Conservation (phyloP, 1,284 basidiomycete genomes). For the Cryptococcus maquisensis region DNA sequence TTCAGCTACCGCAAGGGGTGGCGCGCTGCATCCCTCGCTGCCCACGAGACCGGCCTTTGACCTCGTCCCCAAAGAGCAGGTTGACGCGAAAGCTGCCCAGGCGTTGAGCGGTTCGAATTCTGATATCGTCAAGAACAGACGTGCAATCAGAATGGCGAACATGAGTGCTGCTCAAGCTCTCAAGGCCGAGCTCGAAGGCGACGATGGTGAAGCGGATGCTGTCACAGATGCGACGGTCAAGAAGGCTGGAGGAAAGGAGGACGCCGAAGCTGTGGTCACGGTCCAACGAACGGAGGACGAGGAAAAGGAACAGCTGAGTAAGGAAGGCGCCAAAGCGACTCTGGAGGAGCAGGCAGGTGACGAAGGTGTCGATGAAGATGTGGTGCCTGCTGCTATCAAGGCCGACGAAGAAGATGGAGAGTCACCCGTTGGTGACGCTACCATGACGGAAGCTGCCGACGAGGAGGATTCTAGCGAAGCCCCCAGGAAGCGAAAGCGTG, state of each 20-base stretch:
- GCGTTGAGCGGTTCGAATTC: constrained; percentile 63
- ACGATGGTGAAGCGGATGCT: constrained; percentile 6
- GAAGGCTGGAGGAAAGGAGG: constrained; percentile 8
- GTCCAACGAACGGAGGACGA: constrained; percentile 24
- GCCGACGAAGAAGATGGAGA: constrained; percentile 47
- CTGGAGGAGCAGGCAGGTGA: constrained; percentile 21
- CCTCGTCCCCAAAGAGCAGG: constrained; percentile 58
- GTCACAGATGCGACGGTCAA: constrained; percentile 14
- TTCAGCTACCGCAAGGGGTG: constrained; percentile 31
- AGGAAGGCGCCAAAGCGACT: constrained; percentile 14
- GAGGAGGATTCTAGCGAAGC: neutral
- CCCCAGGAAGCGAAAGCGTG: constrained; percentile 12
- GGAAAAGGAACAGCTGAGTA: constrained; percentile 18
- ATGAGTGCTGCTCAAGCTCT: constrained; percentile 90
- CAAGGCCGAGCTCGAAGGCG: constrained; percentile 78
- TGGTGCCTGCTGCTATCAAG: constrained; percentile 32
- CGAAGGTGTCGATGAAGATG: constrained; percentile 24
- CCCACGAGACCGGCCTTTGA: constrained; percentile 59
- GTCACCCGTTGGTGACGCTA: constrained; percentile 17
- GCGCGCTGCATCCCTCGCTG: constrained; percentile 51
- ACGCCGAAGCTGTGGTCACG: constrained; percentile 18
- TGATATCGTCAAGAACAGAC: constrained; percentile 80
- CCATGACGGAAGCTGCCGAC: constrained; percentile 9
- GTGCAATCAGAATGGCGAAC: constrained; percentile 89
- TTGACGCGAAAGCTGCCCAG: neutral